Base-by-base conservation (phyloP, 1,284 basidiomycete species). In the Sparassis latifolia region DNA sequence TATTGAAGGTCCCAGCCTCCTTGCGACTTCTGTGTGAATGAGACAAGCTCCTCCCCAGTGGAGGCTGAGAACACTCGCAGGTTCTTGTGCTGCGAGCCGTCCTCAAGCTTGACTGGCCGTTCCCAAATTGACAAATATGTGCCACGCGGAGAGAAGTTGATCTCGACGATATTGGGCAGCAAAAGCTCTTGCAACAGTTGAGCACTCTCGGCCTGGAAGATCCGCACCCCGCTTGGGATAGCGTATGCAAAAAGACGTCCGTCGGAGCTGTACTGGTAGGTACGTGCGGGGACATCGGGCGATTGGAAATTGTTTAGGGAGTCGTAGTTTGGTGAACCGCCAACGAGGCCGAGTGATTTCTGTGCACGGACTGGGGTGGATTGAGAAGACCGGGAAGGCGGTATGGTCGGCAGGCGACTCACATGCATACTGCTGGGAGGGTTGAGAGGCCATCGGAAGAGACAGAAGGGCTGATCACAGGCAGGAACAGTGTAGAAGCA, bases 71-170 rank as follows among this genome's bases (percentile, higher is more conserved):
- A 96, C 54, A 96, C 73, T 53, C 88, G 82, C 56, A 92, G 79
- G 68, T 96, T 96, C 73, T 90, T 92, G 75, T 92, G 87, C 66
- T 91, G 87, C 9, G 78, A 66, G 52, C 83, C 88, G 58, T 92
- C 89, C 65, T 91, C 91, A 46, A 86, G 77, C 69, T 91, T 91
- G 57, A 78, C 79, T 56, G 86, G 89, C 54, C 96, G 82, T 72
- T 97, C 93, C 90, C 93, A 98, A 44, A 92, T 97, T 53, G 89
- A 92, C 45, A 99, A 67, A 69, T 91, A 97, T 1, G 89, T 92
- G 43, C 92, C 94, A 55, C 88, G 82, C 4, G 96, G 95, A 5
- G 95, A 98, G 70, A 98, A 97, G 57, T 79, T 79, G 59, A 98
- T 70, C 62, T 96, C 93, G 52, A 93, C 68, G 59, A 90, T 79